A percentile compares a stretch with the other conserved stretches of the same genome.
These are phyloP conservation scores for Rhizophagus clarus DNA, from an alignment of 192 early-diverging fungal genomes.

Conservation along the genomic window DNA sequence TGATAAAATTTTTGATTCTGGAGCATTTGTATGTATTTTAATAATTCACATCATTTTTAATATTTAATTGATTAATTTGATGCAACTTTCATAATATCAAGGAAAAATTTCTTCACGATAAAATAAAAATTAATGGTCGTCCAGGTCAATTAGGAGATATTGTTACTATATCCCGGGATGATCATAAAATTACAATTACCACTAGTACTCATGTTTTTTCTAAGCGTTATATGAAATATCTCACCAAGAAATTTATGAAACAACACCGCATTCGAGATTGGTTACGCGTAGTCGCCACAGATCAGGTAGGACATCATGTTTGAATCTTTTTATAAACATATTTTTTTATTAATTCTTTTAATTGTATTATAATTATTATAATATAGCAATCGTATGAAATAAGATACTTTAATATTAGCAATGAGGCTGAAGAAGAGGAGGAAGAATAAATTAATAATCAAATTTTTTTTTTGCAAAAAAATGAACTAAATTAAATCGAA, in stretches of 20 bases:
- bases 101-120: conserved; percentile 98
- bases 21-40: conserved; percentile 77
- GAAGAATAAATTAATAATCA: conserved; percentile 54
- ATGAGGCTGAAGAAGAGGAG: conserved; percentile 75
- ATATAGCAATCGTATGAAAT: conserved; percentile 80
- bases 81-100: conserved; percentile 37
- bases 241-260: conserved; percentile 99
- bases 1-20: conserved; percentile 96
- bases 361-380: background rate
- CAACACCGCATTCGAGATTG: conserved; percentile 98
- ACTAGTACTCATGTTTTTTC: conserved; percentile 77
- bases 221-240: conserved; percentile 99
- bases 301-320: conserved; percentile 56
- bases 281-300: conserved; percentile 91
- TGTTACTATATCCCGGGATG: conserved; percentile 81
- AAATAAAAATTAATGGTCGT: conserved; percentile 96
- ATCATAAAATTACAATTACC: conserved; percentile 78
- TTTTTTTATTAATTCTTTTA: background rate
- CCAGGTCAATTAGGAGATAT: conserved; percentile 91
- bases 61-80: background rate
- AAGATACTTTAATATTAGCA: conserved; percentile 92
- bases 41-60: background rate
- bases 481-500: background rate
- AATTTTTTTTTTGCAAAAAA: background rate
- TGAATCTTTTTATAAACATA: background rate